Percentiles rank a stretch among this genome's conserved stretches.
Conservation (phyloP, 192 early-diverging fungal species). For the Podila clonocystis region DNA sequence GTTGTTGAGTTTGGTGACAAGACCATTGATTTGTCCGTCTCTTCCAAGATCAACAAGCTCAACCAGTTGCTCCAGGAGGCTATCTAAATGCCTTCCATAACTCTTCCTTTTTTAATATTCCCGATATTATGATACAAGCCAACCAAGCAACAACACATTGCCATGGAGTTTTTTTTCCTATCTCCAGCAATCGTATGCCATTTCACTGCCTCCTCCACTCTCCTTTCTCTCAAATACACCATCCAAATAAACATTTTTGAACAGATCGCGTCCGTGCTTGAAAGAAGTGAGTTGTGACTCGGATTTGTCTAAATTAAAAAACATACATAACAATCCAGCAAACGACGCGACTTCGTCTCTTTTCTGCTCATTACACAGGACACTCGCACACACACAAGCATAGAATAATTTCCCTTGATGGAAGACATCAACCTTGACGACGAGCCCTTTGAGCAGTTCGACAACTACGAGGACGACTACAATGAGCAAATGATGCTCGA, state of each 20-base stretch:
- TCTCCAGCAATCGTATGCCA: no score
- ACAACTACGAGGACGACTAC: constrained; percentile 36
- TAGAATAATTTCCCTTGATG: background rate
- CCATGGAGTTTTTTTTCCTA: no score
- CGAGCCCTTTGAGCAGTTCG: constrained; percentile 40
- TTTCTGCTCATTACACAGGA: background rate
- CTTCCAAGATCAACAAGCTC: constrained; percentile 95
- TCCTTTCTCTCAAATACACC: no score
- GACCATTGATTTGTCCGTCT: constrained; percentile 97
- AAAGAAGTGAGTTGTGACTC: no score
- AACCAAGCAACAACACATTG: no score
- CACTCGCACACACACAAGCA: background rate
- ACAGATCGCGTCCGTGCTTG: no score
- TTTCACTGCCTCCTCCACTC: no score
- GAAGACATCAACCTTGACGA: constrained; percentile 33
- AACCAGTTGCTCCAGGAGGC: constrained; percentile 78
- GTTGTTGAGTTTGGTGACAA: constrained; percentile 97
- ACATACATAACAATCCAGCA: background rate
- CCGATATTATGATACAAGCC: no score
- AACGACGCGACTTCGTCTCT: background rate
- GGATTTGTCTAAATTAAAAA: background rate
- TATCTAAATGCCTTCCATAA: background rate
- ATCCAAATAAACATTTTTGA: no score
- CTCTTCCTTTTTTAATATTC: background rate
- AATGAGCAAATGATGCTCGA: constrained; percentile 39